Evolutionary conservation across 371 early-diverging fungal genomes (phyloP).

Genomic region (Mucor mucedo): DNA sequence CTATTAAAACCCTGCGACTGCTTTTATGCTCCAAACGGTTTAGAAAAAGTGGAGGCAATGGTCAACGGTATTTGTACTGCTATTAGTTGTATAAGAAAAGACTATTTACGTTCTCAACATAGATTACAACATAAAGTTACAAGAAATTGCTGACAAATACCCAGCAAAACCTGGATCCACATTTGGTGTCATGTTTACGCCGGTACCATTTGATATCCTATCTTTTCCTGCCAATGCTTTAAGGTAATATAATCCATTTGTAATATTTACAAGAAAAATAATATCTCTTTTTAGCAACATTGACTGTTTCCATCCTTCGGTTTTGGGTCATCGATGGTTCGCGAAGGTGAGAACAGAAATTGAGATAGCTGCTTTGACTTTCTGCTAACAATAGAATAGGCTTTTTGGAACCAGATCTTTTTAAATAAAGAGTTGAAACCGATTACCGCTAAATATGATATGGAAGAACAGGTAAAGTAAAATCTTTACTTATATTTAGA

Average conservation of each 20-base stretch:
- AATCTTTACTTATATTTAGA: background rate
- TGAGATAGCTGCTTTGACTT: background rate
- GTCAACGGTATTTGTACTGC: background rate
- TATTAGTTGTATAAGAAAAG: too few species aligned
- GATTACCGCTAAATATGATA: background rate
- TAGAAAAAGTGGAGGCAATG: background rate
- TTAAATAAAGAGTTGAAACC: slow-evolving; percentile 1
- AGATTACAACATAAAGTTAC: slow-evolving; percentile 11
- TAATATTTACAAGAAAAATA: background rate
- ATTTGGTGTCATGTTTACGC: slow-evolving; percentile 28
- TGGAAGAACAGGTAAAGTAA: background rate
- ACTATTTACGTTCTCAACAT: background rate
- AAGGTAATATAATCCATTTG: slow-evolving; percentile 12
- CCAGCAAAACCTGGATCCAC: slow-evolving; percentile 6
- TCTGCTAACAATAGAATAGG: background rate
- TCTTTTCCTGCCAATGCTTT: slow-evolving; percentile 26
- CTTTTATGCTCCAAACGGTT: background rate
- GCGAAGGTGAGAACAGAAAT: slow-evolving; percentile 11
- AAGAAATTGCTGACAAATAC: slow-evolving; percentile 21
- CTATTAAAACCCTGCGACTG: background rate
- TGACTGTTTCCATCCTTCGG: slow-evolving; percentile 30
- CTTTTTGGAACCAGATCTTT: slow-evolving; percentile 16
- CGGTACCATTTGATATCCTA: slow-evolving; percentile 19
- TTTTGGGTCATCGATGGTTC: slow-evolving; percentile 28
- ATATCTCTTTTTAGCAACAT: slow-evolving; percentile 14